A percentile compares a stretch with the other conserved stretches of the same genome.
Evolutionary conservation across 2,329 filamentous ascomycete genomes (phyloP).

Genomic region (Xylariaceae sp.): DNA sequence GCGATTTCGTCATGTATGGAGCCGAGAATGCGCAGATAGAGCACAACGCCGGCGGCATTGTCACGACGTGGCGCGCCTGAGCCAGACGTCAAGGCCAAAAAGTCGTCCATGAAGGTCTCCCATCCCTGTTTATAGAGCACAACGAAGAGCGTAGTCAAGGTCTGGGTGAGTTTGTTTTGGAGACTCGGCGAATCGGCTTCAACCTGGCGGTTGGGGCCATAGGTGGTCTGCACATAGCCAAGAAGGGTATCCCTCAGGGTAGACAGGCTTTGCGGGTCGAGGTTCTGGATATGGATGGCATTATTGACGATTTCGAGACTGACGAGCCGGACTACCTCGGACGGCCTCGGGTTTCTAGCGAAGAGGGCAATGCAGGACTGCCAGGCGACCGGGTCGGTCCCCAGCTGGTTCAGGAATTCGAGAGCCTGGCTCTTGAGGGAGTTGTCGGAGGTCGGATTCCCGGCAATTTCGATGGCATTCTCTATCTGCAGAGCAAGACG

Average conservation of each 20-base stretch:
- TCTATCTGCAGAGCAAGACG: too few species aligned
- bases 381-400: slow-evolving; percentile 78
- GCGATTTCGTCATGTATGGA: slow-evolving; percentile 97
- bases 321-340: slow-evolving; percentile 81
- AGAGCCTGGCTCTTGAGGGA: slow-evolving; percentile 74
- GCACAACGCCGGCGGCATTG: slow-evolving; percentile 67
- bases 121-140: slow-evolving; percentile 79
- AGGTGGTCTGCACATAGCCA: slow-evolving; percentile 70
- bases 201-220: slow-evolving; percentile 51
- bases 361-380: slow-evolving; percentile 84
- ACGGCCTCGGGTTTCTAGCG: slow-evolving; percentile 64
- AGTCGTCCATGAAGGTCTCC: slow-evolving; percentile 86
- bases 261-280: slow-evolving; percentile 64
- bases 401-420: slow-evolving; percentile 70
- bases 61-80: slow-evolving; percentile 53
- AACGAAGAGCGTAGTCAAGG: slow-evolving; percentile 87
- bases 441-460: slow-evolving; percentile 69
- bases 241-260: slow-evolving; percentile 77
- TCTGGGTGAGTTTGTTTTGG: slow-evolving; percentile 96
- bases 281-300: slow-evolving; percentile 70
- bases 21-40: slow-evolving; percentile 82
- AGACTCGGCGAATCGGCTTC: slow-evolving; percentile 65
- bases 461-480: slow-evolving; percentile 92
- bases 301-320: slow-evolving; percentile 91
- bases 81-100: slow-evolving; percentile 64